phyloP scores from a whole-genome alignment of 768 basidiomycete species.

The Arthromyces matolae region DNA sequence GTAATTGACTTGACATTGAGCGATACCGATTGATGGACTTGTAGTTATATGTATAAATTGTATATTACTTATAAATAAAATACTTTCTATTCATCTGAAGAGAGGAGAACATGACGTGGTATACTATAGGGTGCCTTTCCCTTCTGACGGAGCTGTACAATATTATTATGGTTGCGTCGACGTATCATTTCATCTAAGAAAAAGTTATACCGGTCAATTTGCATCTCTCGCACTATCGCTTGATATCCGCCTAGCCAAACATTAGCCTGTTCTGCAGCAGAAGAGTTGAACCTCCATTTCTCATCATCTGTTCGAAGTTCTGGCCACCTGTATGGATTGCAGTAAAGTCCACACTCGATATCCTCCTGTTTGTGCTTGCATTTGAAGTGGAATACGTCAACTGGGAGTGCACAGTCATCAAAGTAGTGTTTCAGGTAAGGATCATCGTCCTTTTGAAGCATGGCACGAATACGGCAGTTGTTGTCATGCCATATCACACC shows the following conservation, averaged over 20 bases:
- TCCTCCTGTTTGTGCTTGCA: conserved; percentile 29
- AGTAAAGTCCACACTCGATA: conserved; percentile 20
- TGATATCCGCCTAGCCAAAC: conserved; percentile 37
- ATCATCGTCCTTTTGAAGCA: background rate
- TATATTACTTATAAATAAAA: too few relatives aligned
- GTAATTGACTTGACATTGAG: too few relatives aligned
- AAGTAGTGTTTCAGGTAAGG: conserved; percentile 20
- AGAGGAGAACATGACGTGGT: too few relatives aligned
- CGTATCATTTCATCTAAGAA: conserved; percentile 36
- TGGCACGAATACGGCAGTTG: conserved; percentile 14
- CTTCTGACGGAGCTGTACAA: conserved; percentile 13
- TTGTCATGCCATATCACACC: conserved; percentile 24
- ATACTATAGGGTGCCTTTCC: too few relatives aligned
- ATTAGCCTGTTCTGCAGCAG: conserved; percentile 39
- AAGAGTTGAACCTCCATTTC: conserved; percentile 41
- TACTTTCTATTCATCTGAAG: too few relatives aligned
- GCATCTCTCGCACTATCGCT: conserved; percentile 29
- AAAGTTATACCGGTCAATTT: conserved; percentile 24
- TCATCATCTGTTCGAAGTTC: conserved; percentile 22
- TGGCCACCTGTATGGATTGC: conserved; percentile 31
- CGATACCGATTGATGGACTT: too few relatives aligned
- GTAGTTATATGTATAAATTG: too few relatives aligned
- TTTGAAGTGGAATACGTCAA: conserved; percentile 36
- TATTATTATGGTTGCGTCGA: conserved; percentile 15
- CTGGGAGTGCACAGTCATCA: conserved; percentile 26